A percentile compares a stretch with the other conserved stretches of the same genome.
phyloP scores from a whole-genome alignment of 2,329 filamentous ascomycete genomes.

The Pseudogymnoascus sp. region DNA sequence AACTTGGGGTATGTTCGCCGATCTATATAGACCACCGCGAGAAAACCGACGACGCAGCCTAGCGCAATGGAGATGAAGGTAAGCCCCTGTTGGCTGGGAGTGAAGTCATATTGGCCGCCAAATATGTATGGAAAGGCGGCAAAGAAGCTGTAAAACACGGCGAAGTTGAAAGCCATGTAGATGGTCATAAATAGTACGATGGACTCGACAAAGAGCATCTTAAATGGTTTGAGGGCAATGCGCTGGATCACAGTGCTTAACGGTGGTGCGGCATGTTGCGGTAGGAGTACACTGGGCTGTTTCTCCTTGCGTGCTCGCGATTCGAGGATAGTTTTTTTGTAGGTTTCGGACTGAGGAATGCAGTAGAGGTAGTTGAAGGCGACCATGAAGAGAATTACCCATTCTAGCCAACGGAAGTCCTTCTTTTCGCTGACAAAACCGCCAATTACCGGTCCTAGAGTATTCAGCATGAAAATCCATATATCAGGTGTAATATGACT shows the following conservation, averaged over 20 bases:
- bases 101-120: conserved; percentile 36
- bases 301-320: conserved; percentile 6
- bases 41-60: conserved; percentile 4
- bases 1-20: conserved; percentile 8
- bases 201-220: conserved; percentile 55
- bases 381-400: conserved; percentile 13
- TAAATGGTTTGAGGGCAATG: conserved; percentile 33
- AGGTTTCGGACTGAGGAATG: conserved; percentile 17
- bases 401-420: conserved; percentile 22
- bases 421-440: conserved; percentile 20
- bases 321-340: conserved; percentile 15
- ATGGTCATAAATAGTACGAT: conserved; percentile 50
- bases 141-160: conserved; percentile 46
- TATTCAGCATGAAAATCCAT: not conserved
- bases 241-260: conserved; percentile 15
- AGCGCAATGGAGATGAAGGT: conserved; percentile 11
- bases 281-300: not conserved
- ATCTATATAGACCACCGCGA: conserved; percentile 15
- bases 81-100: conserved; percentile 20
- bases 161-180: conserved; percentile 45
- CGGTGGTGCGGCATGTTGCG: conserved; percentile 7
- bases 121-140: conserved; percentile 44
- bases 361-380: conserved; percentile 12
- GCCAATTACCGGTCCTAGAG: conserved; percentile 32
- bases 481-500: not conserved